These are phyloP conservation scores for Amanita exitialis DNA, from an alignment of 768 basidiomycete species.

Conservation along the genomic window DNA sequence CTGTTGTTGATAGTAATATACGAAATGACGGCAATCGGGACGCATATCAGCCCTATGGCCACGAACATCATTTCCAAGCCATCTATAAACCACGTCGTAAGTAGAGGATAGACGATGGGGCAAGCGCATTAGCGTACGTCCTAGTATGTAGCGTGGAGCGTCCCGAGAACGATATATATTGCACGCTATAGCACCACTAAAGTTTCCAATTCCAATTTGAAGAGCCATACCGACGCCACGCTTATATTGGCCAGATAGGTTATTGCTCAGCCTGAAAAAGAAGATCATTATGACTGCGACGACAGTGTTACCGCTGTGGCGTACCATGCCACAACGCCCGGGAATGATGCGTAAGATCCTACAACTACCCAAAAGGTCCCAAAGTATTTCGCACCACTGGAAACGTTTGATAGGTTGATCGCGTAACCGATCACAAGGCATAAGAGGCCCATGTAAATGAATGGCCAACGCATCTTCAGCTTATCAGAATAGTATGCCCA, in stretches of 20 bases:
- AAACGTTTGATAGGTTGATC: not conserved
- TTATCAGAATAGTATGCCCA: conserved; percentile 55
- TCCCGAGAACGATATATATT: conserved; percentile 55
- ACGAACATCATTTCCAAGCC: conserved; percentile 1
- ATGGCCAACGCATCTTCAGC: conserved; percentile 19
- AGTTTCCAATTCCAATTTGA: conserved; percentile 59
- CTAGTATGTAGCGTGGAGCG: conserved; percentile 47
- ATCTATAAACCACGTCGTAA: conserved; percentile 15
- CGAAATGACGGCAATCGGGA: conserved; percentile 35
- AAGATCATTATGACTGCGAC: not conserved
- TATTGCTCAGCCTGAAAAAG: conserved; percentile 47
- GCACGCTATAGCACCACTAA: conserved; percentile 53
- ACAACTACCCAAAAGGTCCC: conserved; percentile 61
- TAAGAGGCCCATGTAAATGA: not conserved
- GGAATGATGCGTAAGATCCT: conserved; percentile 50
- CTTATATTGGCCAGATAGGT: conserved; percentile 61
- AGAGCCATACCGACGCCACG: conserved; percentile 60
- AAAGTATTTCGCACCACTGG: conserved; percentile 52
- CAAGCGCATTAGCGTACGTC: conserved; percentile 37
- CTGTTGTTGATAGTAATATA: conserved; percentile 49
- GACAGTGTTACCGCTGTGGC: conserved; percentile 1
- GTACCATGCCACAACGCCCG: conserved; percentile 55
- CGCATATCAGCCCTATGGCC: conserved; percentile 46
- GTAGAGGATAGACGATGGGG: conserved; percentile 49
- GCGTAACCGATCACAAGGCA: not conserved